Evolutionary conservation across 2,329 filamentous ascomycete species (phyloP).

Genomic region (Botrytis cinerea): DNA sequence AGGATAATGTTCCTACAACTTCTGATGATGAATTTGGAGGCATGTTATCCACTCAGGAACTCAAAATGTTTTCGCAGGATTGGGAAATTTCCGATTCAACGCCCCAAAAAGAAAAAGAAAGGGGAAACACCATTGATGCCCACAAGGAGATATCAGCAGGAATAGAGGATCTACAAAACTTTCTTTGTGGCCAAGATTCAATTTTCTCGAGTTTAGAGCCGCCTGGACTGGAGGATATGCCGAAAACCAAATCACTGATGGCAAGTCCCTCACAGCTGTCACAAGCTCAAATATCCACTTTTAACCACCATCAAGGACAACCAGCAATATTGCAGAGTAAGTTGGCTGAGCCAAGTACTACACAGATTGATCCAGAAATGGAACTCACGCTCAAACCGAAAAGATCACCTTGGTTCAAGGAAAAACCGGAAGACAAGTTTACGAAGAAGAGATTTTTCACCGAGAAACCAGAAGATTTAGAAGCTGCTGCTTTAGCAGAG

Average conservation of each 20-base stretch:
- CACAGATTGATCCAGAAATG: background rate
- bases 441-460: conserved; percentile 32
- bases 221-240: background rate
- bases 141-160: background rate
- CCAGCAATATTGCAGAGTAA: background rate
- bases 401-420: conserved; percentile 16
- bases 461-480: conserved; percentile 37
- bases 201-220: background rate
- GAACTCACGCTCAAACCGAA: conserved; percentile 11
- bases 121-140: background rate
- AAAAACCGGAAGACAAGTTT: conserved; percentile 19
- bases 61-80: conserved; percentile 52
- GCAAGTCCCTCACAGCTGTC: background rate
- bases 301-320: background rate
- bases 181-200: background rate
- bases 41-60: conserved; percentile 47
- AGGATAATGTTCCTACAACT: background rate
- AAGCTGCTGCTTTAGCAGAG: conserved; percentile 33
- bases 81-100: conserved; percentile 42
- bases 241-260: background rate
- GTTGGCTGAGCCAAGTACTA: background rate
- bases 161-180: background rate
- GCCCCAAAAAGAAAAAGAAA: background rate
- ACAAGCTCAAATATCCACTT: background rate
- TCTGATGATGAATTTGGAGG: conserved; percentile 26